These are phyloP conservation scores for Aureobasidium sp. DNA, from an alignment of 2,329 filamentous ascomycete species.

Conservation along the genomic window DNA sequence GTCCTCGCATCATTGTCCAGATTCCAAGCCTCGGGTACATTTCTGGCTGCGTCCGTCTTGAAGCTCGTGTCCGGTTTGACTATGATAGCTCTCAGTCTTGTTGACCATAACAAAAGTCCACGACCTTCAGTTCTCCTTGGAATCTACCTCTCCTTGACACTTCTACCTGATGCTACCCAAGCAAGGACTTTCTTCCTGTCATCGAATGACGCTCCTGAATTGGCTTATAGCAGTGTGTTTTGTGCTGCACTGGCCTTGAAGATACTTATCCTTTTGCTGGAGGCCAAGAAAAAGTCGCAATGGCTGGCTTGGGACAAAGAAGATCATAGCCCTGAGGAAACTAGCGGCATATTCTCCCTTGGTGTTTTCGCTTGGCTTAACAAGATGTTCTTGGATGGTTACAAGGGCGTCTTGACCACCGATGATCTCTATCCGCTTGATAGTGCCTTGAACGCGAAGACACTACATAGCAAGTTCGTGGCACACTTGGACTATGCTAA, in stretches of 20 bases:
- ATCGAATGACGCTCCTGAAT: background rate
- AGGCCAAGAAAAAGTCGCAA: background rate
- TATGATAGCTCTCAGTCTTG: background rate
- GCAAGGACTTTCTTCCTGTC: background rate
- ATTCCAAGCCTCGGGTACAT: background rate
- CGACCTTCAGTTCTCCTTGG: background rate
- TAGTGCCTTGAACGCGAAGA: background rate
- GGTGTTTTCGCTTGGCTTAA: constrained; percentile 1
- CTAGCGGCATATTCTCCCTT: background rate
- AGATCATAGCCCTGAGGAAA: background rate
- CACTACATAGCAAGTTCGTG: background rate
- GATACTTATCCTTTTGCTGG: background rate
- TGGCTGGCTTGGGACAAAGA: background rate
- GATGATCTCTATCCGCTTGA: background rate
- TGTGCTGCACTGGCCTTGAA: background rate
- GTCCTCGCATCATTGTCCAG: background rate
- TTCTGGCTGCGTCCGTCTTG: background rate
- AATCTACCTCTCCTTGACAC: background rate
- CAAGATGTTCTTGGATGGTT: constrained; percentile 2
- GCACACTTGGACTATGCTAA: background rate
- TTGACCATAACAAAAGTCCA: background rate
- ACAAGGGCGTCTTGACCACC: background rate
- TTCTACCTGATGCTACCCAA: background rate
- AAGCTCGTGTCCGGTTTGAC: background rate
- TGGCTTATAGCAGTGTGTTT: background rate